Percentiles rank a stretch among this genome's conserved stretches.
Conservation (phyloP, 805 yeast genomes). For the Phaffomyces opuntiae region DNA sequence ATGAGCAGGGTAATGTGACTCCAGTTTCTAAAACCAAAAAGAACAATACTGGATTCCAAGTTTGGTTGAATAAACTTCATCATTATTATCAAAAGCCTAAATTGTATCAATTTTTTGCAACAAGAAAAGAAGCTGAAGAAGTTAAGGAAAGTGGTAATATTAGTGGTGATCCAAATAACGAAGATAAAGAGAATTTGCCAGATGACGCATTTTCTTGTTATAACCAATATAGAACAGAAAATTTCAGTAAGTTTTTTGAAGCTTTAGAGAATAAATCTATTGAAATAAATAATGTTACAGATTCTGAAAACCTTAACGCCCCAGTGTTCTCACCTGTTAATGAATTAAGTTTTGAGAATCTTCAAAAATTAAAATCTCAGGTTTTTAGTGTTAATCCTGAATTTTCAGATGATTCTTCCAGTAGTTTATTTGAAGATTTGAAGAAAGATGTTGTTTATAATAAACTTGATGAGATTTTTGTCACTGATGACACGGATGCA, state of each 20-base stretch:
- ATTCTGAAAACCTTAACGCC: neutral
- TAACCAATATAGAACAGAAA: constrained; percentile 11
- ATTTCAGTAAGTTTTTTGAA: constrained; percentile 7
- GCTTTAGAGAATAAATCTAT: neutral
- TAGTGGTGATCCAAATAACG: neutral
- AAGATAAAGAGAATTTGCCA: neutral
- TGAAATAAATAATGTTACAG: neutral
- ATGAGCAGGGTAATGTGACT: constrained; percentile 3
- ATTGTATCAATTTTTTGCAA: neutral
- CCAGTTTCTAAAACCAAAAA: constrained; percentile 8
- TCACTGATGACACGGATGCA: neutral
- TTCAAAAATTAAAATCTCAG: constrained; percentile 7
- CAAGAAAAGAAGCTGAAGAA: neutral
- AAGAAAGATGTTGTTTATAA: neutral
- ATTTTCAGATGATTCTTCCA: constrained; percentile 9
- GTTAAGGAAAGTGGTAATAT: neutral
- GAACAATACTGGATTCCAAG: constrained; percentile 3
- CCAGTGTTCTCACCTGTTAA: constrained; percentile 12
- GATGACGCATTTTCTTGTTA: constrained; percentile 13
- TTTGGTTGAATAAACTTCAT: constrained; percentile 6
- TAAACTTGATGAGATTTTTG: neutral
- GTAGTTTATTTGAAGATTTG: neutral
- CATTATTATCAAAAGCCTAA: constrained; percentile 1
- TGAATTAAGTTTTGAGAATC: constrained; percentile 12
- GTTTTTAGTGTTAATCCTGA: constrained; percentile 5